Percentiles rank a stretch among this genome's conserved stretches.
phyloP scores from a whole-genome alignment of 805 yeast genomes.

The Ogataea nakhonphanomensis region DNA sequence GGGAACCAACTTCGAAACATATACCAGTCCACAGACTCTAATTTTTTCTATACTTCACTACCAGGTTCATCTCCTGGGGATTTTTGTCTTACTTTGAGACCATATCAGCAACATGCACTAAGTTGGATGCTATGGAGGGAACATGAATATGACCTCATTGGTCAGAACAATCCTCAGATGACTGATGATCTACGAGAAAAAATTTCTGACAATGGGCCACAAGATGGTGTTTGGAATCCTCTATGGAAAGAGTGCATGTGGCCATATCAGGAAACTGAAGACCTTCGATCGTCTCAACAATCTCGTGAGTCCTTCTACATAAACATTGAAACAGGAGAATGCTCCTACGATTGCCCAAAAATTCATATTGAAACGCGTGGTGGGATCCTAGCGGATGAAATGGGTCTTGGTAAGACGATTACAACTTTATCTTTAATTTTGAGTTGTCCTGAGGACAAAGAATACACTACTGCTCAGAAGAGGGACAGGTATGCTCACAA shows the following conservation, averaged over 20 bases:
- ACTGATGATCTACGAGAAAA: slow-evolving; percentile 19
- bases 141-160: slow-evolving; percentile 49
- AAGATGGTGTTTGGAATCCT: slow-evolving; percentile 65
- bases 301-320: slow-evolving; percentile 52
- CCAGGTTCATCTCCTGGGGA: slow-evolving; percentile 60
- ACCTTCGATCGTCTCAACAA: not conserved
- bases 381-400: slow-evolving; percentile 92
- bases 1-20: slow-evolving; percentile 73
- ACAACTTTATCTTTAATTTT: slow-evolving; percentile 73
- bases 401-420: slow-evolving; percentile 95
- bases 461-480: slow-evolving; percentile 11
- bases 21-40: slow-evolving; percentile 62
- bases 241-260: slow-evolving; percentile 77
- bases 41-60: slow-evolving; percentile 42
- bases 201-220: slow-evolving; percentile 28
- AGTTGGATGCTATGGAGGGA: slow-evolving; percentile 90
- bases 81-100: slow-evolving; percentile 58
- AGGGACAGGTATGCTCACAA: slow-evolving; percentile 52
- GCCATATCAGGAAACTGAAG: slow-evolving; percentile 45
- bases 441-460: slow-evolving; percentile 54
- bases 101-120: slow-evolving; percentile 80
- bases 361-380: slow-evolving; percentile 63
- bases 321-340: slow-evolving; percentile 75
- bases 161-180: slow-evolving; percentile 27
- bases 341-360: slow-evolving; percentile 64